Evolutionary conservation across 2,329 filamentous ascomycete genomes (phyloP).

Genomic region (Chalara sp.): DNA sequence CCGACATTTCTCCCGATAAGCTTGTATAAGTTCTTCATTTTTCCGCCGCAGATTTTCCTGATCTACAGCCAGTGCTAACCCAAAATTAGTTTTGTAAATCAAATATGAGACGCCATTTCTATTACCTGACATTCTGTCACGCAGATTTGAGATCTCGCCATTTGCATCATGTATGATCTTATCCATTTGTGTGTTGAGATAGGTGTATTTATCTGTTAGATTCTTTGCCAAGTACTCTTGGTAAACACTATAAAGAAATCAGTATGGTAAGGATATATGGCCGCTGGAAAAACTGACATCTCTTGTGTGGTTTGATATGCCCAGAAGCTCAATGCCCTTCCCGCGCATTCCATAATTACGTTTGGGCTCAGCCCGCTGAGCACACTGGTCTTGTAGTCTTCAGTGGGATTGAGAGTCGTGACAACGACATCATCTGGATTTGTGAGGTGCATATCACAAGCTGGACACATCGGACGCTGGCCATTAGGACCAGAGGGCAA

Average conservation of each 20-base stretch:
- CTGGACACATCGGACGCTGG: constrained; percentile 59
- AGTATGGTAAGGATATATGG: constrained; percentile 15
- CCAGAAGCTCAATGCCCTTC: constrained; percentile 76
- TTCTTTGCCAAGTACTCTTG: constrained; percentile 69
- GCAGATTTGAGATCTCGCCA: constrained; percentile 58
- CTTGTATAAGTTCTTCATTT: constrained; percentile 62
- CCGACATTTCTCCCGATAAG: constrained; percentile 63
- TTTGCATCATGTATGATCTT: constrained; percentile 71
- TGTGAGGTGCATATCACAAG: constrained; percentile 61
- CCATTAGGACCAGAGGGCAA: constrained; percentile 46
- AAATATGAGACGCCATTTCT: not conserved
- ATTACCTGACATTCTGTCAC: constrained; percentile 57
- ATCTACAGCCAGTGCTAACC: constrained; percentile 48
- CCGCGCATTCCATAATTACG: constrained; percentile 80
- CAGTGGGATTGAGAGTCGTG: constrained; percentile 66
- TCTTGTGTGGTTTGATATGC: constrained; percentile 80
- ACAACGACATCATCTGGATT: constrained; percentile 71
- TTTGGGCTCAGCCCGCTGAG: constrained; percentile 76
- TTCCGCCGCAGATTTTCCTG: constrained; percentile 60
- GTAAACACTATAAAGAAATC: constrained; percentile 50
- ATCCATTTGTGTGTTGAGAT: constrained; percentile 60
- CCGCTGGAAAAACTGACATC: constrained; percentile 48
- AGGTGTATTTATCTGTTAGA: constrained; percentile 64
- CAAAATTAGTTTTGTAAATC: not conserved
- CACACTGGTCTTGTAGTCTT: constrained; percentile 85